Percentiles rank a stretch among this genome's conserved stretches.
Conservation (phyloP, 805 yeast species). For the Candida sanyiensis region DNA sequence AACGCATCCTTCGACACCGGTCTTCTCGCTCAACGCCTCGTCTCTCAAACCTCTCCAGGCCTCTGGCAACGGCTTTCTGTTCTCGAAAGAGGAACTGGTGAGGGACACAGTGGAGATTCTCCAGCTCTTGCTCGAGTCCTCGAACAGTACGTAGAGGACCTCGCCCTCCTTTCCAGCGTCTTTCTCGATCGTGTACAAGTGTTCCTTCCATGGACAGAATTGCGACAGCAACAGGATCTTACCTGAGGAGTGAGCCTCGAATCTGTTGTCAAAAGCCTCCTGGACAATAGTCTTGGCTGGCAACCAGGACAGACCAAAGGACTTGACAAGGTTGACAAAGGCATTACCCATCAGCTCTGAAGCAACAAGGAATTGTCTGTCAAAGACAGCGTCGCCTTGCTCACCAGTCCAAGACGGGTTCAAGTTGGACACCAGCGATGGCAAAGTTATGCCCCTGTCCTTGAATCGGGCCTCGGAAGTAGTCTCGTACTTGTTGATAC, state of each 20-base stretch:
- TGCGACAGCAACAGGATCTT: conserved; percentile 66
- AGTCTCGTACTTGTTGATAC: conserved; percentile 64
- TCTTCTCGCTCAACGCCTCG: conserved; percentile 60
- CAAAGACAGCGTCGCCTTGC: conserved; percentile 59
- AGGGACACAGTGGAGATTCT: conserved; percentile 90
- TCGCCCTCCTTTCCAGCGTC: conserved; percentile 48
- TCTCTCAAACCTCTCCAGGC: conserved; percentile 95
- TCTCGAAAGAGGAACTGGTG: conserved; percentile 70
- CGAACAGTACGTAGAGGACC: conserved; percentile 72
- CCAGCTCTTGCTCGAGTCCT: conserved; percentile 69
- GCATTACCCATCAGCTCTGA: conserved; percentile 78
- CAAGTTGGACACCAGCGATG: conserved; percentile 69
- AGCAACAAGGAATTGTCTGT: conserved; percentile 62
- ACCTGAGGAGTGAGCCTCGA: conserved; percentile 60
- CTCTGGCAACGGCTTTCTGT: conserved; percentile 84
- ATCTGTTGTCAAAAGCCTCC: conserved; percentile 57
- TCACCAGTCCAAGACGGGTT: conserved; percentile 84
- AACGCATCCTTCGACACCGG: conserved; percentile 84
- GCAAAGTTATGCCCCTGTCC: conserved; percentile 69
- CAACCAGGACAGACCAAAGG: conserved; percentile 81
- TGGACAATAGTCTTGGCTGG: conserved; percentile 81
- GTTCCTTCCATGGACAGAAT: conserved; percentile 95
- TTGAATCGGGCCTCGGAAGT: conserved; percentile 54
- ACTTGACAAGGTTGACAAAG: conserved; percentile 59
- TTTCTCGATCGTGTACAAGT: conserved; percentile 67